Evolutionary conservation across 768 basidiomycete genomes (phyloP).

Genomic region (Calocera viscosa): DNA sequence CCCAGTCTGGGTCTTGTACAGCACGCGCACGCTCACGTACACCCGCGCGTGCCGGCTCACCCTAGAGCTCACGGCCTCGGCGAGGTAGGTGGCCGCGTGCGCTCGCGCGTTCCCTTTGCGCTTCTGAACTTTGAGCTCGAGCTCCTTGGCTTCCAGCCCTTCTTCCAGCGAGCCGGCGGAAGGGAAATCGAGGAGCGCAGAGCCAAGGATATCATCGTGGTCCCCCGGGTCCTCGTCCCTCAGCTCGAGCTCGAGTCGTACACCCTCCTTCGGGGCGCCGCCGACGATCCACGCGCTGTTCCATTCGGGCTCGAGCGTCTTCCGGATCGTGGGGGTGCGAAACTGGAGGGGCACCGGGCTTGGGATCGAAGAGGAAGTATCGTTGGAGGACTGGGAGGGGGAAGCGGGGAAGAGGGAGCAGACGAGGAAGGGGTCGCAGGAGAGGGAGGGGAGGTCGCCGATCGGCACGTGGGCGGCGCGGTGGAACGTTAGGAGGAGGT

Average conservation of each 20-base stretch:
- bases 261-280: not conserved
- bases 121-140: slow-evolving; percentile 28
- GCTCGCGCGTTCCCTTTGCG: slow-evolving; percentile 24
- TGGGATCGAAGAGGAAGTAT: too few relatives aligned
- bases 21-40: slow-evolving; percentile 25
- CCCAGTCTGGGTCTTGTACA: slow-evolving; percentile 24
- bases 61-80: slow-evolving; percentile 21
- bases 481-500: not conserved
- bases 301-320: not conserved
- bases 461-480: not conserved
- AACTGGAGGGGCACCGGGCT: not conserved
- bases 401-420: not conserved
- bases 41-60: slow-evolving; percentile 24
- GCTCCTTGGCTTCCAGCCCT: slow-evolving; percentile 13
- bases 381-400: too few relatives aligned
- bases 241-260: not conserved
- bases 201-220: not conserved
- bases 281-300: not conserved
- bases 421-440: not conserved
- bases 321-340: not conserved
- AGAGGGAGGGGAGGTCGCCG: not conserved
- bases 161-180: not conserved
- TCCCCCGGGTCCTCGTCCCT: not conserved
- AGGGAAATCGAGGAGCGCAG: not conserved
- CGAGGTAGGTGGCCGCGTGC: slow-evolving; percentile 23